A percentile compares a stretch with the other conserved stretches of the same genome.
Conservation (phyloP, 768 basidiomycete species). For the Trametes sanguinea region DNA sequence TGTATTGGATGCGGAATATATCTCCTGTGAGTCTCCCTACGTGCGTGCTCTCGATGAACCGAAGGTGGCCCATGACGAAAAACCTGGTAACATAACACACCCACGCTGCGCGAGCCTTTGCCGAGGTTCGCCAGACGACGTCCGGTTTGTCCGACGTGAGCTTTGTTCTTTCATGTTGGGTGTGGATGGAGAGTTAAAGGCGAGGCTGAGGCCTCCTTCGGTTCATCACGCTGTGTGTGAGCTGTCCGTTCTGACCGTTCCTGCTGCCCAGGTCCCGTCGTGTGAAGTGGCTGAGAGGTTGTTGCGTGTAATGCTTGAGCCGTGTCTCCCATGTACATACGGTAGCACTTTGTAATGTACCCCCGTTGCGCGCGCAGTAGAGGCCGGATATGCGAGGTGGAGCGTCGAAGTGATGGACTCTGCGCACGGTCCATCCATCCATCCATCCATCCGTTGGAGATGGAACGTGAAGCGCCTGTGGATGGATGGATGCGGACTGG, state of each 20-base stretch:
- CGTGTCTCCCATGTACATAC: too few species aligned
- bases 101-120: constrained; percentile 47
- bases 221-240: neutral
- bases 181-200: constrained; percentile 81
- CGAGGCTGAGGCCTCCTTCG: constrained; percentile 70
- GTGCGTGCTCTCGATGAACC: constrained; percentile 6
- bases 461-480: constrained; percentile 13
- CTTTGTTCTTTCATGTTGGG: constrained; percentile 45
- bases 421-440: too few species aligned
- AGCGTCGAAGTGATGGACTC: too few species aligned
- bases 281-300: neutral
- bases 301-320: too few species aligned
- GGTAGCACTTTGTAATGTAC: too few species aligned
- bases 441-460: neutral
- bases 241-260: constrained; percentile 8
- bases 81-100: constrained; percentile 89
- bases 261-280: neutral
- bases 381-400: too few species aligned
- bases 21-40: constrained; percentile 16
- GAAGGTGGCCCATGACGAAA: constrained; percentile 64
- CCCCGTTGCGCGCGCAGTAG: too few species aligned
- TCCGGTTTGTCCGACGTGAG: constrained; percentile 25
- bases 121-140: constrained; percentile 5
- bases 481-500: constrained; percentile 1
- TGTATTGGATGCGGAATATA: constrained; percentile 7